Base-by-base conservation (phyloP, 1,139 yeast genomes). In the Barnettozyma hawaiiensis region DNA sequence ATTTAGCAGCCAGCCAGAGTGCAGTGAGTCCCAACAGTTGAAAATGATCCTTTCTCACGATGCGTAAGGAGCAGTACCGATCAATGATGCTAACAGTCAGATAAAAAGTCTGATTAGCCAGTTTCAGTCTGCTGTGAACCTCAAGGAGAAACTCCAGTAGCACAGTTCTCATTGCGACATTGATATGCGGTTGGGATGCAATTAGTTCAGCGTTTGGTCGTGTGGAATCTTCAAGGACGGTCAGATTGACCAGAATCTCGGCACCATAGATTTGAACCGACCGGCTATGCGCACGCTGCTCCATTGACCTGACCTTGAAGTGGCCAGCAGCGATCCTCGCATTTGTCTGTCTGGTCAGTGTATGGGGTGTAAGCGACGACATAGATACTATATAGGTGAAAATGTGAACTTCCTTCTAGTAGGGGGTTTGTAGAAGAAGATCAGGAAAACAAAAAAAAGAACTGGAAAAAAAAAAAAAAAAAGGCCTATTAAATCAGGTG, bases 131-230 rank as follows among this genome's bases (percentile, higher is more conserved):
- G 10, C 81, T 69, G 60, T 92, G 97, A 51, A 92, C 78, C 61
- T 90, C 96, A 57, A 89, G 72, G 38, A 92, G 66, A 59, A 89
- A 92, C 60, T 90, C 96, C 47, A 90, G 75, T 43, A 92, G 70
- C 52, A 78, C 81, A 2, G 95, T 94, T 52, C 96, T 74, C 95
- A 86, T 87, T 54, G 73, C 78, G 90, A 96, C 85, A 52, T 81
- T 82, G 47, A 90, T 76, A 63, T 92, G 97, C 0, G 97, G 96
- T 63, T 92, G 98, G 41, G 82, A 69, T 54, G 83, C 92, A 47
- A 90, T 85, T 84, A 87, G 77, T 32, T 78, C 61, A 0, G 83
- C 76, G 50, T 35, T 40, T 23, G 39, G 35, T 7, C 22, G 7
- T 3, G 46, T 44, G 18, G 38, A 9, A 6, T 28, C 23, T 48